Evolutionary conservation across 768 basidiomycete genomes (phyloP).

Genomic region (Heimioporus sp.): DNA sequence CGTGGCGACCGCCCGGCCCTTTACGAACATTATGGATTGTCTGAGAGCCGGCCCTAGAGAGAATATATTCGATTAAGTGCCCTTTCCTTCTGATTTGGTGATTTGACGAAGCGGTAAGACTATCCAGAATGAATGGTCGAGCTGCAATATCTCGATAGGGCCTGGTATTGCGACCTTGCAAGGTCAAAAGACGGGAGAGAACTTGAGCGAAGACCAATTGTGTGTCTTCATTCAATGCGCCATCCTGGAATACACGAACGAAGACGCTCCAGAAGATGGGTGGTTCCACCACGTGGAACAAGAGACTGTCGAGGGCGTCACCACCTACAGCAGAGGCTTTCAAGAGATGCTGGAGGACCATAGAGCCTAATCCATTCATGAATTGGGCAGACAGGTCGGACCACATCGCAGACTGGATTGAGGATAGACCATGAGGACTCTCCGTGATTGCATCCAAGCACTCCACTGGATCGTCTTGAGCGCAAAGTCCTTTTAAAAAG

Average conservation of each 20-base stretch:
- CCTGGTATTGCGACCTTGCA: constrained; percentile 33
- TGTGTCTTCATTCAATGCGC: constrained; percentile 31
- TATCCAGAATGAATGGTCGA: constrained; percentile 22
- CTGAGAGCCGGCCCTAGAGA: constrained; percentile 20
- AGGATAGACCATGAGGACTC: constrained; percentile 35
- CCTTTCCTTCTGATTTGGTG: constrained; percentile 32
- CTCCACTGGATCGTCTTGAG: constrained; percentile 35
- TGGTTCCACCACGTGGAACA: constrained; percentile 46
- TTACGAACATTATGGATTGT: constrained; percentile 14
- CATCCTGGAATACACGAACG: constrained; percentile 30
- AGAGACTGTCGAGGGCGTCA: constrained; percentile 35
- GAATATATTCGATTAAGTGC: constrained; percentile 40
- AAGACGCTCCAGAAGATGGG: constrained; percentile 48
- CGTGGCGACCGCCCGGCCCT: constrained; percentile 62
- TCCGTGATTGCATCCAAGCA: constrained; percentile 39
- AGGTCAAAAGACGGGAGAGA: constrained; percentile 43
- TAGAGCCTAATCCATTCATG: constrained; percentile 41
- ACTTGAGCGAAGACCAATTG: constrained; percentile 46
- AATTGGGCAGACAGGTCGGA: constrained; percentile 36
- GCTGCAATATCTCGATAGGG: constrained; percentile 39
- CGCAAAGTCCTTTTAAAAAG: constrained; percentile 48
- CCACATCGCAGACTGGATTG: constrained; percentile 41
- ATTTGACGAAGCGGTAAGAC: constrained; percentile 21
- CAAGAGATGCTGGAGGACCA: constrained; percentile 39
- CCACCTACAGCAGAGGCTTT: constrained; percentile 41